Evolutionary conservation across 108 stramenopile genomes (phyloP).

Genomic region (Schizochytrium sp.): DNA sequence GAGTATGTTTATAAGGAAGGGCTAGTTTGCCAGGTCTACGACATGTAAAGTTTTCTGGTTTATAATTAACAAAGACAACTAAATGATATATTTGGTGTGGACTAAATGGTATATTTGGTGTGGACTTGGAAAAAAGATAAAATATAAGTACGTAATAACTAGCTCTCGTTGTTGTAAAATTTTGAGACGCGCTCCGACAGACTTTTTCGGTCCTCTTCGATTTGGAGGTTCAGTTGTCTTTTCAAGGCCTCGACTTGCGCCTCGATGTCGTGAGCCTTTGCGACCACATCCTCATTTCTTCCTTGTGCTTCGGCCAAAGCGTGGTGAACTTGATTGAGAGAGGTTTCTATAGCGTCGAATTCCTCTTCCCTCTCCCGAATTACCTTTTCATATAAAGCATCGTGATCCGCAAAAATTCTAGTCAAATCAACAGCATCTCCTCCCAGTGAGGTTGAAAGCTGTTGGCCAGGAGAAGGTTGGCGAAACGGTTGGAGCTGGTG

Average conservation of each 20-base stretch:
- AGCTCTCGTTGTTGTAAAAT: neutral
- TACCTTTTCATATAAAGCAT: neutral
- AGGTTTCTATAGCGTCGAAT: neutral
- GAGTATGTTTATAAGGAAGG: too few species aligned
- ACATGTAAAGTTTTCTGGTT: too few species aligned
- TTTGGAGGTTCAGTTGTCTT: constrained; percentile 27
- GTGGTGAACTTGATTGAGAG: neutral
- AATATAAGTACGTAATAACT: too few species aligned
- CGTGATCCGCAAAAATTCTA: constrained; percentile 25
- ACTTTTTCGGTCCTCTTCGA: neutral
- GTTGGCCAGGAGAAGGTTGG: neutral
- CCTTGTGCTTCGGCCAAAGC: neutral
- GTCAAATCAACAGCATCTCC: constrained; percentile 21
- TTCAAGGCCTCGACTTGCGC: constrained; percentile 21
- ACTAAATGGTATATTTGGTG: too few species aligned
- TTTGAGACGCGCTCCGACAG: constrained; percentile 23
- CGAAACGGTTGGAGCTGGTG: neutral
- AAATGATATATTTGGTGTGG: too few species aligned
- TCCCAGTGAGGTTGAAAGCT: neutral
- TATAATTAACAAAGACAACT: too few species aligned
- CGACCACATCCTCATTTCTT: constrained; percentile 18
- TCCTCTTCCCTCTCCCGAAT: constrained; percentile 40
- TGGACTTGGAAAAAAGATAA: too few species aligned
- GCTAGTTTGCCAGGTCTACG: too few species aligned
- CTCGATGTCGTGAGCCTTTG: neutral